These are phyloP conservation scores for Volvox africanus DNA, from an alignment of 139 green algal genomes.

Conservation along the genomic window DNA sequence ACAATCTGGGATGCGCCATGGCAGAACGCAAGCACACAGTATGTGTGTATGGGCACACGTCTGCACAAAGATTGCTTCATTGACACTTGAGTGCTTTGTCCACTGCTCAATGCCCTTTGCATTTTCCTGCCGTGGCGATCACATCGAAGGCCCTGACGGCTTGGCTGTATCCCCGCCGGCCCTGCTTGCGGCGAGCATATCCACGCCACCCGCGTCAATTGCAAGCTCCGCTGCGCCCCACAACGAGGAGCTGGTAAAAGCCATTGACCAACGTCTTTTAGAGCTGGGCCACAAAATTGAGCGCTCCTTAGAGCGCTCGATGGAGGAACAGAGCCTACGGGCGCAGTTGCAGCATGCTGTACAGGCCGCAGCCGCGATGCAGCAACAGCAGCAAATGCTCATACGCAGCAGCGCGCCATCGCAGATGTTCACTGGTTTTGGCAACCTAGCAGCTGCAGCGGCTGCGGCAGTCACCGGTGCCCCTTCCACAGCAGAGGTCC, in stretches of 20 bases:
- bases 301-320: slow-evolving; percentile 29
- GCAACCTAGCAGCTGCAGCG: background rate
- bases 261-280: slow-evolving; percentile 39
- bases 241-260: slow-evolving; percentile 33
- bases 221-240: background rate
- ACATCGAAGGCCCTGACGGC: background rate
- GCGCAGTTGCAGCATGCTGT: slow-evolving; percentile 24
- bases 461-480: background rate
- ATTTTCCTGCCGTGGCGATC: too few relatives aligned
- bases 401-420: background rate
- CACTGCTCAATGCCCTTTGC: too few relatives aligned
- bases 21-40: too few relatives aligned
- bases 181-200: background rate
- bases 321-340: slow-evolving; percentile 42
- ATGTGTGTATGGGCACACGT: too few relatives aligned
- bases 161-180: background rate
- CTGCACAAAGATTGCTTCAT: too few relatives aligned
- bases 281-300: slow-evolving; percentile 48
- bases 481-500: background rate
- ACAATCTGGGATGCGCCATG: too few relatives aligned
- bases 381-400: slow-evolving; percentile 39
- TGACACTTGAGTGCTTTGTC: too few relatives aligned
- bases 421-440: background rate
- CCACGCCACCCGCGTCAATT: background rate
- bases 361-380: background rate